These are phyloP conservation scores for Chloromonas sp. DNA, from an alignment of 163 green algal genomes.

Conservation along the genomic window DNA sequence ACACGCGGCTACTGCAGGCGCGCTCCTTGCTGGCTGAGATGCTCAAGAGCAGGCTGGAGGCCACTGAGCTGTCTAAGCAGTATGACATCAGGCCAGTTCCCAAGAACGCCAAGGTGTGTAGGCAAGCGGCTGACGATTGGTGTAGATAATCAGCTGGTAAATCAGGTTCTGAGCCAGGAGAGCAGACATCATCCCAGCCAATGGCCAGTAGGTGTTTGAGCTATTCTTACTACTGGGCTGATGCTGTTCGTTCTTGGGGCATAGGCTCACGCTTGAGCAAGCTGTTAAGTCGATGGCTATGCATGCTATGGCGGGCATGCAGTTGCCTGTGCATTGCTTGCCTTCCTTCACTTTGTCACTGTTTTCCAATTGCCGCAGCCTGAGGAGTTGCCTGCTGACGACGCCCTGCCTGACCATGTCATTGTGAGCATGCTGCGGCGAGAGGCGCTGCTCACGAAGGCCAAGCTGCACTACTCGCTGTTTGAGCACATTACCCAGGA, in stretches of 20 bases:
- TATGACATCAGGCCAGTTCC: constrained; percentile 39
- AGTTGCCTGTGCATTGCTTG: too few species aligned
- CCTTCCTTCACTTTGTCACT: too few species aligned
- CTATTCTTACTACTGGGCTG: too few species aligned
- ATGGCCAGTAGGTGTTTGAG: too few species aligned
- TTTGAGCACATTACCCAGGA: constrained; percentile 57
- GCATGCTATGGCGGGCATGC: too few species aligned
- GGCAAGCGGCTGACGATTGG: neutral
- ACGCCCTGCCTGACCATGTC: constrained; percentile 51
- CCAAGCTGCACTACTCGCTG: constrained; percentile 72
- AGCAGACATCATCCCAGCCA: too few species aligned
- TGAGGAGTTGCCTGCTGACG: constrained; percentile 6
- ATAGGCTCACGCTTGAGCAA: too few species aligned
- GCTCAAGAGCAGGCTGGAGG: constrained; percentile 57
- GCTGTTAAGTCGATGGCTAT: too few species aligned
- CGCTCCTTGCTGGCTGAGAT: constrained; percentile 67
- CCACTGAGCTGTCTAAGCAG: constrained; percentile 42
- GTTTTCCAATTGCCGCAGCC: neutral
- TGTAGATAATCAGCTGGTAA: too few species aligned
- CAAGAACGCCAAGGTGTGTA: constrained; percentile 5
- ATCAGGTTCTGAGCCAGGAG: too few species aligned
- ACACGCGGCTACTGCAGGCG: constrained; percentile 39
- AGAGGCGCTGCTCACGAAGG: constrained; percentile 72
- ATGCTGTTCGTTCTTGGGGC: too few species aligned
- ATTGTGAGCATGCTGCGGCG: constrained; percentile 62